Base-by-base conservation (phyloP, 768 basidiomycete genomes). In the Strobilomyces confusus region DNA sequence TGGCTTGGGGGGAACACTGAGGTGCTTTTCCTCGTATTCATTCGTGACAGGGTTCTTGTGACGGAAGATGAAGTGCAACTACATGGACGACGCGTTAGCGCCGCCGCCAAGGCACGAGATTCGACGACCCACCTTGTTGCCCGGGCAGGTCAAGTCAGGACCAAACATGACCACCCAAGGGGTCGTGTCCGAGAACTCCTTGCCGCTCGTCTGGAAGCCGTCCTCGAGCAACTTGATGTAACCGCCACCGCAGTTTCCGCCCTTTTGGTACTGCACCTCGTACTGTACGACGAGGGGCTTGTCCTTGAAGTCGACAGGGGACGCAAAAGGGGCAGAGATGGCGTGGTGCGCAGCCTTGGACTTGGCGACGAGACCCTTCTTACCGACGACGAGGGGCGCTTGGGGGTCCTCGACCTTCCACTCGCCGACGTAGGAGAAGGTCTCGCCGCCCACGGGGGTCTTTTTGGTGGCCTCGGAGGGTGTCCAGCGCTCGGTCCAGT, bases 31-130 rank as follows among this genome's bases (percentile, higher is more conserved):
- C 74, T 98, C 97, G 59, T 81, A 82, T 65, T 93, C 92, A 62
- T 92, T 92, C 42, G 89, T 92, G 63, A 88, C 80, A 33, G 97
- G 95, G 78, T 84, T 95, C 77, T 87, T 85, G 80, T 98, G 89
- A 64, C 94, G 91, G 92, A 99, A 95, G 75, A 99, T 99, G 75
- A 99, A 98, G 80, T 99, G 97, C 47, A 98, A 78, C 90, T 95
- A 66, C 26, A 17, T 15, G 5, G 37, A 48, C 5, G 41, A 3
- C 32, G 44, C 12, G 33, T 62, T 46, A 59, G 54, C 25, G 52
- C 7, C 23, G 17, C 17, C n/a, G 14, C 9, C 25, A 1, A 17
- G 13, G 4, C 11, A 4, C 7, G n/a, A 32, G 3, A 25, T 9
- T 22, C 12, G 2, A n/a, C 15, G 1, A 49, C 73, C 19, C 58